These are phyloP conservation scores for Paramecium primaurelia DNA, from an alignment of 73 alveolate species.

Conservation along the genomic window DNA sequence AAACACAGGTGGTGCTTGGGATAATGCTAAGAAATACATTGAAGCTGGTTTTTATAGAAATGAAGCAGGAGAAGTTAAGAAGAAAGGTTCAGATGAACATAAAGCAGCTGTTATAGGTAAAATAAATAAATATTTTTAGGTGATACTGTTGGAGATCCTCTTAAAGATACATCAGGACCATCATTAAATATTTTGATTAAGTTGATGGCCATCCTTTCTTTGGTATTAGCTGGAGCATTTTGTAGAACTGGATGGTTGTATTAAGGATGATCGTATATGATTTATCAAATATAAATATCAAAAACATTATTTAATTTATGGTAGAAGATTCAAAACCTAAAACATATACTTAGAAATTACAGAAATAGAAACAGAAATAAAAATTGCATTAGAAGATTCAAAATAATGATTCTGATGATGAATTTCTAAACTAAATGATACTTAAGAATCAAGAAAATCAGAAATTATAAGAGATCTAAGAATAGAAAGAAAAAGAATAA, in stretches of 20 bases:
- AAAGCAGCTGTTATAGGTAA: slow-evolving; percentile 71
- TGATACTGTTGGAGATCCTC: slow-evolving; percentile 95
- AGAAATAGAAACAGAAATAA: neutral
- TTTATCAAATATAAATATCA: neutral
- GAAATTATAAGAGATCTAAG: neutral
- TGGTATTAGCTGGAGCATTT: slow-evolving; percentile 67
- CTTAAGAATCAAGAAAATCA: neutral
- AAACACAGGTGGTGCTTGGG: slow-evolving; percentile 91
- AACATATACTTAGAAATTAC: neutral
- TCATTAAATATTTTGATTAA: slow-evolving; percentile 85
- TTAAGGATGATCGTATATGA: neutral
- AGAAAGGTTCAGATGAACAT: slow-evolving; percentile 76
- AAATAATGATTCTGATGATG: neutral
- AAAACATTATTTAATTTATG: neutral
- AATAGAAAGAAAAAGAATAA: neutral
- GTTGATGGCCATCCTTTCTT: slow-evolving; percentile 79
- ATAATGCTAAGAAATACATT: slow-evolving; percentile 82
- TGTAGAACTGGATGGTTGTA: slow-evolving; percentile 47
- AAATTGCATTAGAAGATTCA: neutral
- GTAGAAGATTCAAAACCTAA: neutral
- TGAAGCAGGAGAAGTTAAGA: slow-evolving; percentile 60
- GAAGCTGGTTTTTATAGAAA: slow-evolving; percentile 65
- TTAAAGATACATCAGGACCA: slow-evolving; percentile 94
- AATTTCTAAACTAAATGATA: neutral
- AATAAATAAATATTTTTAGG: slow-evolving; percentile 59